These are phyloP conservation scores for Leishmania major DNA, from an alignment of 208 protist genomes.

Conservation along the genomic window DNA sequence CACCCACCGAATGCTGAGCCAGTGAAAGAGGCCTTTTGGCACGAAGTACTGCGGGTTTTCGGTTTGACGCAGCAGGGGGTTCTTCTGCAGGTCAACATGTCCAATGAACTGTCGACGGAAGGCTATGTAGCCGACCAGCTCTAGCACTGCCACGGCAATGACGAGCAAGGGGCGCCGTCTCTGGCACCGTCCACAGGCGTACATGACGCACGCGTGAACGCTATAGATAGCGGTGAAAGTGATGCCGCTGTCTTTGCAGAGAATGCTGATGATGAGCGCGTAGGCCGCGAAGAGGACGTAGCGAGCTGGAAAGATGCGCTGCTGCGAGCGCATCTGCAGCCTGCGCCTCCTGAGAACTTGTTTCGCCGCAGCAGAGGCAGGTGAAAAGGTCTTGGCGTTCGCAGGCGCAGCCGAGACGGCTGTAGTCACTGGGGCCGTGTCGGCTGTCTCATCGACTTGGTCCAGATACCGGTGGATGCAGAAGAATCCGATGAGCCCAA, in stretches of 20 bases:
- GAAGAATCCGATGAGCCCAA: constrained; percentile 60
- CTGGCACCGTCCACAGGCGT: constrained; percentile 24
- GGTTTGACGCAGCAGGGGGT: constrained; percentile 56
- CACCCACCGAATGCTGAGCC: constrained; percentile 52
- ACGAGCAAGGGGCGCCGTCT: constrained; percentile 14
- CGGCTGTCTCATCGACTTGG: constrained; percentile 2
- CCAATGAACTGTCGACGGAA: constrained; percentile 61
- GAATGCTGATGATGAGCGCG: constrained; percentile 24
- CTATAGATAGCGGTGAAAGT: constrained; percentile 64
- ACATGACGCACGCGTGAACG: constrained; percentile 52
- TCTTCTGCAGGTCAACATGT: constrained; percentile 45
- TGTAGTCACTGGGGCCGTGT: not conserved
- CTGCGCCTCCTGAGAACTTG: not conserved
- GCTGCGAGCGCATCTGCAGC: not conserved
- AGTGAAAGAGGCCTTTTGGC: constrained; percentile 33
- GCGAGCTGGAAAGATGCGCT: constrained; percentile 30
- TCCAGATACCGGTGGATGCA: constrained; percentile 35
- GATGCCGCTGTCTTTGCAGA: constrained; percentile 83
- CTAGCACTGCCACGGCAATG: constrained; percentile 15
- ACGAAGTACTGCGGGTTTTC: constrained; percentile 88
- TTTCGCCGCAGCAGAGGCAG: no score
- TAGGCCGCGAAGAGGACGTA: constrained; percentile 36
- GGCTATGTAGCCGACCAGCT: constrained; percentile 49
- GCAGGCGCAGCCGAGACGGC: not conserved
- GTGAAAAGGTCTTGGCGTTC: not conserved